Evolutionary conservation across 208 protist species (phyloP).

Genomic region (Crithidia mellificae): DNA sequence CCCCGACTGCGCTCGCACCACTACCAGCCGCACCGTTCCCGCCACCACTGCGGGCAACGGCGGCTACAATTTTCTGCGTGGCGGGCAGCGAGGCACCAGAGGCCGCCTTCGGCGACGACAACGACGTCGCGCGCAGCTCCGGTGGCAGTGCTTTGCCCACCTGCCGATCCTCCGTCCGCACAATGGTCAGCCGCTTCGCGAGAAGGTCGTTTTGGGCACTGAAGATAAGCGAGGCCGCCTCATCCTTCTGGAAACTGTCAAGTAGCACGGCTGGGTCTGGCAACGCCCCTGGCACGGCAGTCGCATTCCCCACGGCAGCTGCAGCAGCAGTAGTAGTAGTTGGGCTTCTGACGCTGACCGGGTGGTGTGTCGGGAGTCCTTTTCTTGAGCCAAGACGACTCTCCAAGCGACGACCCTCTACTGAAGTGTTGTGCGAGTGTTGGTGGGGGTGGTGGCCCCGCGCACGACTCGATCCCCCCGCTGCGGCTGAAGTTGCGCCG

Average conservation of each 20-base stretch:
- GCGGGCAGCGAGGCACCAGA: not conserved
- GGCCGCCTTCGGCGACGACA: not conserved
- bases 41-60: slow-evolving; percentile 7
- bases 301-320: no score
- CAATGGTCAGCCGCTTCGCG: slow-evolving; percentile 42
- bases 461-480: not conserved
- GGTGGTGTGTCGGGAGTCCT: not conserved
- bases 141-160: slow-evolving; percentile 32
- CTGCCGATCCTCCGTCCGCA: slow-evolving; percentile 41
- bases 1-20: no score
- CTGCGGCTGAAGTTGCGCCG: not conserved
- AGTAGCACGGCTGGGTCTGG: slow-evolving; percentile 3
- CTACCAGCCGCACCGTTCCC: no score
- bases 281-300: no score
- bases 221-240: slow-evolving; percentile 29
- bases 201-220: slow-evolving; percentile 33
- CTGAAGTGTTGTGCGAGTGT: slow-evolving; percentile 3
- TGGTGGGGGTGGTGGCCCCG: not conserved
- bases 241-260: slow-evolving; percentile 9
- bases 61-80: slow-evolving; percentile 3
- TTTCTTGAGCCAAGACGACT: not conserved
- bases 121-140: slow-evolving; percentile 18
- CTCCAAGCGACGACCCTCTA: not conserved
- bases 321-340: no score
- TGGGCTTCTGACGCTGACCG: not conserved